phyloP scores from a whole-genome alignment of 495 filamentous ascomycete genomes.

The Hyphodiscus hymeniophilus region DNA sequence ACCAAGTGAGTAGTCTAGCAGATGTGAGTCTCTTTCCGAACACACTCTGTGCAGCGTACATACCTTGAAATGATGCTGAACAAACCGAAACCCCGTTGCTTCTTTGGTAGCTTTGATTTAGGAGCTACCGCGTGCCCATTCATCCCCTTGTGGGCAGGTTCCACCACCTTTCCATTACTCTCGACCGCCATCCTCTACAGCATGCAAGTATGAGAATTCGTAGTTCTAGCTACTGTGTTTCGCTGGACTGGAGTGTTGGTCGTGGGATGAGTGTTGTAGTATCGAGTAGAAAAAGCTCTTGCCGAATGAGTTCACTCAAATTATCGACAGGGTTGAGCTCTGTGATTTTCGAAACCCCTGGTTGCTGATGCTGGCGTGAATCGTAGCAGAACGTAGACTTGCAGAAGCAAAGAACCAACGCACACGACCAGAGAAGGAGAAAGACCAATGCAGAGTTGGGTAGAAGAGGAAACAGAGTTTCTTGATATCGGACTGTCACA shows the following conservation, averaged over 20 bases:
- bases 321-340: conserved; percentile 6
- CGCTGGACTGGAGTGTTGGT: background rate
- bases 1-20: conserved; percentile 74
- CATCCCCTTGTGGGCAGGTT: conserved; percentile 15
- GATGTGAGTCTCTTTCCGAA: conserved; percentile 2
- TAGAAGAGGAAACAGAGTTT: no score
- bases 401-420: no score
- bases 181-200: conserved; percentile 19
- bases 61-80: conserved; percentile 58
- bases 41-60: conserved; percentile 13
- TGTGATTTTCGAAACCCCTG: no score
- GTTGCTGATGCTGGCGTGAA: no score
- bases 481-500: no score
- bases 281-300: background rate
- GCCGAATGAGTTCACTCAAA: no score
- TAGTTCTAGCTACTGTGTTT: background rate
- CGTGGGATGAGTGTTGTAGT: background rate
- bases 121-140: conserved; percentile 19
- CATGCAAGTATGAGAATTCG: conserved; percentile 9
- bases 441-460: no score
- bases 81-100: conserved; percentile 34
- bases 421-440: no score
- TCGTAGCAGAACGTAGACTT: no score
- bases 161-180: conserved; percentile 16
- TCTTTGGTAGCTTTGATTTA: conserved; percentile 10